Percentiles rank a stretch among this genome's conserved stretches.
Evolutionary conservation across 1,139 yeast species (phyloP).

Genomic region (Ogataea hybrid): DNA sequence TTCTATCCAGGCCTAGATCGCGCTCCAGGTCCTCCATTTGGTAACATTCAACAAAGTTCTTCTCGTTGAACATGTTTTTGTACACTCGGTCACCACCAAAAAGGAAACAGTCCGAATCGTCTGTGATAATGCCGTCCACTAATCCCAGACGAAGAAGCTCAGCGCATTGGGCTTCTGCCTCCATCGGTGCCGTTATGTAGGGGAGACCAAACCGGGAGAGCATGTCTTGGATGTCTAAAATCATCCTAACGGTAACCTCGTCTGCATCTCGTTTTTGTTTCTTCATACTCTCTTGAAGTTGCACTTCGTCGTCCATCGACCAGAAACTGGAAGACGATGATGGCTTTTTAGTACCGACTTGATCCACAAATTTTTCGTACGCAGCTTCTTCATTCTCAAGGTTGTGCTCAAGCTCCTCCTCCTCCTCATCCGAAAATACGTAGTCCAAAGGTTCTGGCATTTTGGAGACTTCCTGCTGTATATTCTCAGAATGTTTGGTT

Average conservation of each 20-base stretch:
- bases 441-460: slow-evolving; percentile 42
- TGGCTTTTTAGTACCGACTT: slow-evolving; percentile 3
- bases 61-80: slow-evolving; percentile 93
- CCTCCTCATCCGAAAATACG: slow-evolving; percentile 77
- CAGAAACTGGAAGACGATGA: slow-evolving; percentile 26
- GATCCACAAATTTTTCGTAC: slow-evolving; percentile 58
- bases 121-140: slow-evolving; percentile 95
- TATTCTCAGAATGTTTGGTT: background rate
- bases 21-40: slow-evolving; percentile 54
- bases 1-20: slow-evolving; percentile 64
- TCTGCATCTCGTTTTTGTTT: slow-evolving; percentile 85
- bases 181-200: slow-evolving; percentile 93
- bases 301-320: slow-evolving; percentile 49
- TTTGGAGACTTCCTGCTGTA: background rate
- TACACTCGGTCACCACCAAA: slow-evolving; percentile 88
- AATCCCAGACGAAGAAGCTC: slow-evolving; percentile 60
- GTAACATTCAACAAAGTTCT: slow-evolving; percentile 88
- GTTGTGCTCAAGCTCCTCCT: slow-evolving; percentile 70
- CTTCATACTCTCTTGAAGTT: slow-evolving; percentile 56
- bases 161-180: slow-evolving; percentile 98
- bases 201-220: slow-evolving; percentile 90
- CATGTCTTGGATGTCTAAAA: slow-evolving; percentile 85
- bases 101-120: slow-evolving; percentile 94
- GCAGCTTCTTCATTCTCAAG: slow-evolving; percentile 69
- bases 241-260: slow-evolving; percentile 84